Evolutionary conservation across 2,329 filamentous ascomycete species (phyloP), one percentile per base, ranked within the genome.

Genomic region (Talaromyces verruculosus): DNA sequence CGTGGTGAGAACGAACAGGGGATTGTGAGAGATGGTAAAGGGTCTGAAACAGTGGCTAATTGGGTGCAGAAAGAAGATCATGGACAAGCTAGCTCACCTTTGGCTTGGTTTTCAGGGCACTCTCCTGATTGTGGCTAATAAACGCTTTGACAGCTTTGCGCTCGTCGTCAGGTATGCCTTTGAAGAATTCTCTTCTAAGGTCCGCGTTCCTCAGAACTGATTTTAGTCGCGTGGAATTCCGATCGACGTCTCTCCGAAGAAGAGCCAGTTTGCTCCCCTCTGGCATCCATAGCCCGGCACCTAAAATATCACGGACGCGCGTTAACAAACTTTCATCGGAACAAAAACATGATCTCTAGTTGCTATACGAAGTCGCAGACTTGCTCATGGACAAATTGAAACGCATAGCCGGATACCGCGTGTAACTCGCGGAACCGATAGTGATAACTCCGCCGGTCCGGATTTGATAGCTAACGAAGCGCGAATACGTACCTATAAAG

Each of bases 241-340:
- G 84, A 79, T 96, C 91, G 74, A 97, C 90, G 74, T 89, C 90
- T 37, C 84, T 83, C 66, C 93, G 87, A 75, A 97, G 80, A 68
- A 84, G 84, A 41, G 84, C 84, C 15, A 95, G 80, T n/a, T 88
- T 82, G 4, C 81, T 79, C 1, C 86, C 85, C 62, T 92, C 90
- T 1, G 92, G 91, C 72, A 89, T 86, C 91, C 91, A 97, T 17
- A 96, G 80, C 0, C 93, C 93, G 57, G 91, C 92, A 66, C 91
- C 87, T 88, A 76, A 37, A 70, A 33, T n/a, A 35, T 51, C 33
- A 37, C n/a, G 10, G 11, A 65, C 13, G 6, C 49, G 11, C 49
- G 37, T 60, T 25, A 61, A 61, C 19, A 17, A 47, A n/a, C 4
- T n/a, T n/a, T 10, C 45, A 30, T 19, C 5, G 17, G 28, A 22